Evolutionary conservation across 345 rosid genomes (phyloP).

Genomic region (Salix koriyanagi): DNA sequence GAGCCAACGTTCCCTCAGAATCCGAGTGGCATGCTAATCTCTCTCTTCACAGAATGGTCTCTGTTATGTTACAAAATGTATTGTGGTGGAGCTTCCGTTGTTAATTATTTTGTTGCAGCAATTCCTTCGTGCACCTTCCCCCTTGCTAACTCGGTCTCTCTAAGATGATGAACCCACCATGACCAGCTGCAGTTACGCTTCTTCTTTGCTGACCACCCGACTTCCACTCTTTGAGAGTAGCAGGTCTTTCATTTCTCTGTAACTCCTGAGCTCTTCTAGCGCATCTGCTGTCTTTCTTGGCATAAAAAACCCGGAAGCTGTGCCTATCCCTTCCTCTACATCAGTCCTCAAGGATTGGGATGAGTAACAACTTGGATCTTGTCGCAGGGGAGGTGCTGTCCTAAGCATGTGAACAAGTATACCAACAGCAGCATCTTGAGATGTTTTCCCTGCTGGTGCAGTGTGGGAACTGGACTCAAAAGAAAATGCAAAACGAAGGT

Average conservation of each 20-base stretch:
- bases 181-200: conserved; percentile 12
- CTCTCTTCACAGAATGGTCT: background rate
- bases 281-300: conserved; percentile 71
- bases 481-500: background rate
- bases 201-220: conserved; percentile 35
- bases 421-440: conserved; percentile 91
- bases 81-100: background rate
- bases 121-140: background rate
- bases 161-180: background rate
- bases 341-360: conserved; percentile 44
- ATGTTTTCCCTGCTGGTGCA: conserved; percentile 45
- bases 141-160: background rate
- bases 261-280: conserved; percentile 75
- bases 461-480: conserved; percentile 34
- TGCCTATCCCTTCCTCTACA: conserved; percentile 43
- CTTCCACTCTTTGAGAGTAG: conserved; percentile 71
- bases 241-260: conserved; percentile 73
- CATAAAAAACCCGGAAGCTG: conserved; percentile 67
- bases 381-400: conserved; percentile 72
- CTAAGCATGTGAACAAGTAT: conserved; percentile 74
- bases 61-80: background rate
- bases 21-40: background rate
- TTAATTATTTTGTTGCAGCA: background rate
- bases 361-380: conserved; percentile 64
- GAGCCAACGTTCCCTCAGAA: too few species aligned